Evolutionary conservation across 2,329 filamentous ascomycete species (phyloP).

Genomic region (Colletotrichum salicis): DNA sequence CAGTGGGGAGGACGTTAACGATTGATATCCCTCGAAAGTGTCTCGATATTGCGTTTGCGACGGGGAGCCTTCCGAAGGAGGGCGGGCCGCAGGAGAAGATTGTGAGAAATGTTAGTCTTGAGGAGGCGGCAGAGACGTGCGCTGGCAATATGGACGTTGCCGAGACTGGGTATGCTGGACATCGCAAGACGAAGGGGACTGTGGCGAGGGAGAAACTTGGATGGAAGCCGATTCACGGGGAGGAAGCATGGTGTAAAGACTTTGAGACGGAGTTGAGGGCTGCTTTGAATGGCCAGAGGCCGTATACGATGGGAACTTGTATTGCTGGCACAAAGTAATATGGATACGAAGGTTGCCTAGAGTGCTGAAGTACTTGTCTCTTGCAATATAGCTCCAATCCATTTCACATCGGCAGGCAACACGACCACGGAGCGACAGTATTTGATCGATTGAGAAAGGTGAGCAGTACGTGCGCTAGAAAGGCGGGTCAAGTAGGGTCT

Average conservation of each 20-base stretch:
- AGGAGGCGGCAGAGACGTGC: slow-evolving; percentile 31
- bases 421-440: no score
- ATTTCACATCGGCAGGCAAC: no score
- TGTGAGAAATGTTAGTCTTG: slow-evolving; percentile 15
- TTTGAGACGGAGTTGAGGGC: slow-evolving; percentile 28
- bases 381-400: fast-evolving
- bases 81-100: slow-evolving; percentile 15
- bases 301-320: background rate
- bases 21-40: slow-evolving; percentile 26
- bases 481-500: background rate
- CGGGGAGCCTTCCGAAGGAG: slow-evolving; percentile 26
- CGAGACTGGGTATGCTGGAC: slow-evolving; percentile 28
- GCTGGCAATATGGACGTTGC: slow-evolving; percentile 27
- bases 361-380: background rate
- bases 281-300: slow-evolving; percentile 9
- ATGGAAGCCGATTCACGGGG: background rate
- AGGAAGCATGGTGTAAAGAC: slow-evolving; percentile 22
- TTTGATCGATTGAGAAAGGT: no score
- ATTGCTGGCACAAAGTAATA: slow-evolving; percentile 23
- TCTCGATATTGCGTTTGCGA: slow-evolving; percentile 33
- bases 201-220: slow-evolving; percentile 8
- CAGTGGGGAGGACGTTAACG: slow-evolving; percentile 10
- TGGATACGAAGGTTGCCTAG: fast-evolving
- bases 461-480: no score
- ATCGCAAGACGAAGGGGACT: slow-evolving; percentile 13